Evolutionary conservation across 208 protist genomes (phyloP).

Genomic region (Endotrypanum monterogeii): DNA sequence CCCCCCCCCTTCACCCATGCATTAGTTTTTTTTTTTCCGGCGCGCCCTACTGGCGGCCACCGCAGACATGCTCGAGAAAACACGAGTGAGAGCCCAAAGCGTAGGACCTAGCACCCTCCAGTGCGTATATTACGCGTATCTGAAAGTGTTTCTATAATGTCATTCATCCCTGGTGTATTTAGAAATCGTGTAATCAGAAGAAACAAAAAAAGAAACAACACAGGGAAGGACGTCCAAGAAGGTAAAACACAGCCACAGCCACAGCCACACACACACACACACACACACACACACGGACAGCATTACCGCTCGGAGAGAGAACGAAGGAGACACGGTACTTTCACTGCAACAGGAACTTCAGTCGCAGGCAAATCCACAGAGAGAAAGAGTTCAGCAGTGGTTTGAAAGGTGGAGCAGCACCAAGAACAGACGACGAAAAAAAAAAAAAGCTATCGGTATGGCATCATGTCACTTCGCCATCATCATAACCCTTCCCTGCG

Average conservation of each 20-base stretch:
- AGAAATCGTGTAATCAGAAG: neutral
- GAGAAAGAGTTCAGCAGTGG: neutral
- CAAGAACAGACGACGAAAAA: neutral
- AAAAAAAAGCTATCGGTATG: neutral
- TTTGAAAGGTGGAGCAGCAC: neutral
- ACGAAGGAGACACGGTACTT: neutral
- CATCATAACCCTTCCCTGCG: neutral
- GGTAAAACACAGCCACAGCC: neutral
- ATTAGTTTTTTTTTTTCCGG: neutral
- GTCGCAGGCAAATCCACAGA: conserved; percentile 8
- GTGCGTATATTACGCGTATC: neutral
- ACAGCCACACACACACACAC: conserved; percentile 7
- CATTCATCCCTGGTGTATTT: neutral
- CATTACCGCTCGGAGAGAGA: neutral
- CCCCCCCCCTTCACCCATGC: no score
- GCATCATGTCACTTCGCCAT: neutral
- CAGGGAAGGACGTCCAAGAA: neutral
- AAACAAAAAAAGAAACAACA: neutral
- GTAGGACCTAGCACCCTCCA: neutral
- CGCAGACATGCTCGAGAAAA: neutral
- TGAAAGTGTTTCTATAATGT: neutral
- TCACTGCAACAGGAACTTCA: neutral
- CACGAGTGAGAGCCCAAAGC: neutral
- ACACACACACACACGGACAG: neutral
- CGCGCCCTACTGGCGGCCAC: neutral